Conservation (phyloP, 164 flowering plant genomes). For the Litsea cubeba region DNA sequence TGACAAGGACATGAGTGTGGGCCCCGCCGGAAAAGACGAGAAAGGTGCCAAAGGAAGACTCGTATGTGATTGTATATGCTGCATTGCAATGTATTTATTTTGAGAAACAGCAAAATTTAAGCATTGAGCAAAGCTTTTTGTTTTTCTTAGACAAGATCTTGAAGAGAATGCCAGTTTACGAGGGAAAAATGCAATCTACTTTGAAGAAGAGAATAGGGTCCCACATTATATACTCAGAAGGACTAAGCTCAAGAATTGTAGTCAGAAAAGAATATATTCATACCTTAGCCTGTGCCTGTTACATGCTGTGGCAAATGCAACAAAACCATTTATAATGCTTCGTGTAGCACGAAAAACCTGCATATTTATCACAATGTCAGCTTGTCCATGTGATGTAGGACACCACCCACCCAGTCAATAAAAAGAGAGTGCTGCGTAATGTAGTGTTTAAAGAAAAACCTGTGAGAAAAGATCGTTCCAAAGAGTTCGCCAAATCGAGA, state of each 20-base stretch:
- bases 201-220: neutral
- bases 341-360: conserved; percentile 20
- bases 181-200: neutral
- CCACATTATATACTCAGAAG: neutral
- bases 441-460: conserved; percentile 4
- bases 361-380: neutral
- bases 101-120: neutral
- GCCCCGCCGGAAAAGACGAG: conserved; percentile 3
- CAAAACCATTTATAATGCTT: conserved; percentile 18
- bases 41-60: conserved; percentile 10
- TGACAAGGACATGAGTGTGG: conserved; percentile 9
- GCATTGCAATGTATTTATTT: neutral
- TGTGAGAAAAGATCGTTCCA: conserved; percentile 21
- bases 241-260: neutral
- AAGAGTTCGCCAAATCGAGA: conserved; percentile 44
- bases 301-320: conserved; percentile 16
- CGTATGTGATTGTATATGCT: conserved; percentile 20
- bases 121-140: neutral
- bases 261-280: neutral
- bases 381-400: neutral
- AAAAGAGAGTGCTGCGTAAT: neutral
- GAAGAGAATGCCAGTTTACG: neutral
- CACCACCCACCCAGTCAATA: neutral
- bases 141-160: neutral
- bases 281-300: conserved; percentile 25